These are phyloP conservation scores for Globisporangium mamillatum DNA, from an alignment of 352 stramenopile species.

Conservation along the genomic window DNA sequence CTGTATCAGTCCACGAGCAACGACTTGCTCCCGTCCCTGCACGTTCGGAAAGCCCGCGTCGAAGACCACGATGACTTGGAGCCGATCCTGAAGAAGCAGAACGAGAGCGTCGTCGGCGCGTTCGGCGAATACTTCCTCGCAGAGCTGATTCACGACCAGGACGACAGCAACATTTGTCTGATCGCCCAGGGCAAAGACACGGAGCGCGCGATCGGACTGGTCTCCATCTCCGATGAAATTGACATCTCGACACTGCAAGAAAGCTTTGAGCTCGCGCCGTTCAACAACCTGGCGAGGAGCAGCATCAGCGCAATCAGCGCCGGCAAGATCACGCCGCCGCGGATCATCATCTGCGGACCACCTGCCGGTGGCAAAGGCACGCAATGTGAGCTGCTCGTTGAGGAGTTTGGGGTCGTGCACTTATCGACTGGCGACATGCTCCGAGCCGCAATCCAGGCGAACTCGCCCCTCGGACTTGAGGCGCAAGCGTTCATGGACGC, in stretches of 20 bases:
- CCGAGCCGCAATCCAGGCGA: constrained; percentile 66
- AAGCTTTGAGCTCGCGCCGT: constrained; percentile 79
- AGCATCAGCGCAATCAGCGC: constrained; percentile 15
- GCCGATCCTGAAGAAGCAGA: constrained; percentile 61
- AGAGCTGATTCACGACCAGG: constrained; percentile 89
- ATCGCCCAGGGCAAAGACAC: constrained; percentile 50
- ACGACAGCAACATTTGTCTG: constrained; percentile 81
- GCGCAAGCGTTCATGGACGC: constrained; percentile 42
- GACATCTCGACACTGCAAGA: constrained; percentile 78
- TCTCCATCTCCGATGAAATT: constrained; percentile 82
- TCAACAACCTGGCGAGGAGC: constrained; percentile 73
- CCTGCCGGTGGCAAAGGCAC: constrained; percentile 95
- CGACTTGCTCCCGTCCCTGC: constrained; percentile 40
- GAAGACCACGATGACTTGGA: constrained; percentile 84
- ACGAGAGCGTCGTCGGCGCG: constrained; percentile 51
- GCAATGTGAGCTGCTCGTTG: constrained; percentile 88
- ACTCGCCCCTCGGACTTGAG: constrained; percentile 28
- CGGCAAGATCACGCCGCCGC: constrained; percentile 36
- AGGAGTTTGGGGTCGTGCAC: constrained; percentile 88
- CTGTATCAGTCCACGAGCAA: constrained; percentile 44
- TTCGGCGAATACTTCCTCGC: constrained; percentile 93
- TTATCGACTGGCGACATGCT: constrained; percentile 91
- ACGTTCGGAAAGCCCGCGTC: constrained; percentile 64
- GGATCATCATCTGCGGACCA: constrained; percentile 58
- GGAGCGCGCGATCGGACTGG: constrained; percentile 63